Evolutionary conservation across 306 rosid genomes (phyloP).

Genomic region (Mimosa bimucronata): DNA sequence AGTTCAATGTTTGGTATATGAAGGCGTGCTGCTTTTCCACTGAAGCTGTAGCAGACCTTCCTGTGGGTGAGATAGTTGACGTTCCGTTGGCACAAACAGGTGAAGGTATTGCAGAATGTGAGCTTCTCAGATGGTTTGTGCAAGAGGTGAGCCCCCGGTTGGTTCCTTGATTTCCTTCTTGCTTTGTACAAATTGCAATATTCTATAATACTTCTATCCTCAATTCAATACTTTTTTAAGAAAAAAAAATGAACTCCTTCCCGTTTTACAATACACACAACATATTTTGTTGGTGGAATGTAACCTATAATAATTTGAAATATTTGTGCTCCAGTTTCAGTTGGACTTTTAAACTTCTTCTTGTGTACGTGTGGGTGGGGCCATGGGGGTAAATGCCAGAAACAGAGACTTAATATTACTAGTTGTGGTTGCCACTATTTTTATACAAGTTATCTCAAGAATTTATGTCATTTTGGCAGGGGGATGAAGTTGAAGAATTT

Average conservation of each 20-base stretch:
- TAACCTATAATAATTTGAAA: not conserved
- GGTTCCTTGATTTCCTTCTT: slow-evolving; percentile 6
- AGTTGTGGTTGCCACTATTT: slow-evolving; percentile 3
- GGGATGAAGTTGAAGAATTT: slow-evolving; percentile 83
- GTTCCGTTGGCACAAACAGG: slow-evolving; percentile 97
- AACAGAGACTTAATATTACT: not conserved
- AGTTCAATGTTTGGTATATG: slow-evolving; percentile 42
- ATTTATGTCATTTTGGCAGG: slow-evolving; percentile 56
- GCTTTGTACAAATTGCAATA: not conserved
- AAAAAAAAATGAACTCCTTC: not conserved
- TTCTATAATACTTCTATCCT: not conserved
- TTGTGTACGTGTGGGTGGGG: no score
- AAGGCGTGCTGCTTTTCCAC: slow-evolving; percentile 57
- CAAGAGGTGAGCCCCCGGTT: slow-evolving; percentile 61
- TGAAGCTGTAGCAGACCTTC: slow-evolving; percentile 49
- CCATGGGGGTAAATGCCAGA: no score
- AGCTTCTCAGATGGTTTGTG: slow-evolving; percentile 95
- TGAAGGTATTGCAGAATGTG: slow-evolving; percentile 98
- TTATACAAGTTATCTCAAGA: not conserved
- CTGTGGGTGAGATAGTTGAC: slow-evolving; percentile 57
- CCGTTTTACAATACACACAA: not conserved
- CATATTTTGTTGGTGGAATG: not conserved
- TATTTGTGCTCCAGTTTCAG: not conserved
- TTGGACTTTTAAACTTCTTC: not conserved
- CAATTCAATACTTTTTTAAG: not conserved